Base-by-base conservation (phyloP, 2,329 filamentous ascomycete species). In the Colletotrichum lentis region DNA sequence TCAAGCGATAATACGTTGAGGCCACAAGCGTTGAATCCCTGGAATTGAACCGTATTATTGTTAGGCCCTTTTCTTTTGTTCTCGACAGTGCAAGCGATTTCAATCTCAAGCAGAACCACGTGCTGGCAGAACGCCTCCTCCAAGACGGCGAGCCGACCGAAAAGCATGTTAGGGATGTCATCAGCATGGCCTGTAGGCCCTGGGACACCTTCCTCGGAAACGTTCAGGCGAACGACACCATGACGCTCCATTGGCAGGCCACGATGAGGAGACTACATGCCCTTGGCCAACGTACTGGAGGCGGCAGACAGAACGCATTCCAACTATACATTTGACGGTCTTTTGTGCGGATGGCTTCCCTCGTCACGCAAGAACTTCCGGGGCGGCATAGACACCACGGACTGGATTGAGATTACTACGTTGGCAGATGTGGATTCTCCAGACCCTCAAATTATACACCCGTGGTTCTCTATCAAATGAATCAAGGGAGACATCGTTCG, bases 371-470 rank as follows among this genome's bases (percentile, higher is more conserved):
- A 62, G 41, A 55, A 55, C 6, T 62, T 43, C 60, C 60, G 60
- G 37, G 50, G 50, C 5, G 24, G 20, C 4, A 16, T 44, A 18
- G 60, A 62, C 39, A 37, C 18, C 4, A 62, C 49, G 3, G 60
- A 62, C 37, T 62, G 60, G 60, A 39, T 62, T 4, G 60, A 55
- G 6, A 47, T 62, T 18, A 62, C 60, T 7, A 7, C 39, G 37
- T 54, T 62, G 16, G 60, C 60, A 12, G 60, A 62, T 16, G 50
- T 62, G n/a, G 60, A 62, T n/a, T 62, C 60, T 18, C 60, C 24
- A 2, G 60, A 62, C 16, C 60, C 60, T 10, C 39, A 55, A 8
- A 55, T 62, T 3, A 37, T 62, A n/a, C 60, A 62, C 27, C 11
- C 55, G 1, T 62, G 60, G 60, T 62, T 47, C 27, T 55, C 50